Evolutionary conservation across 306 rosid species (phyloP).

Genomic region (Calophaca sinica): DNA sequence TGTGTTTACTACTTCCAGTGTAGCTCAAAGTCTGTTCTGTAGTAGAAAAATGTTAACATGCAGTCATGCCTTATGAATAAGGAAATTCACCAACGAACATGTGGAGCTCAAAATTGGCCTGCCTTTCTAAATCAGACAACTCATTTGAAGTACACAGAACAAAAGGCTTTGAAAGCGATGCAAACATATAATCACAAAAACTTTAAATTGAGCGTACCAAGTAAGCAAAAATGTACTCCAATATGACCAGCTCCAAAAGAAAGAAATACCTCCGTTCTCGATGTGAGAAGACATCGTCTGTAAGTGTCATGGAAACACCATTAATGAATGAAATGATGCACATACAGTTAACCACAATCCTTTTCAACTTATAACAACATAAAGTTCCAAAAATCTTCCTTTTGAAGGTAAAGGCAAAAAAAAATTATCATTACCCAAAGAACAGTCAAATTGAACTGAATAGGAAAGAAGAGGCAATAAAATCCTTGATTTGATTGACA

Average conservation of each 20-base stretch:
- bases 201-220: slow-evolving; percentile 61
- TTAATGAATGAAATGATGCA: slow-evolving; percentile 28
- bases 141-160: slow-evolving; percentile 2
- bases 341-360: slow-evolving; percentile 16
- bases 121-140: slow-evolving; percentile 13
- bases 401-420: background rate
- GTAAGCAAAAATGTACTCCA: slow-evolving; percentile 98
- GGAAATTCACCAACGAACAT: slow-evolving; percentile 26
- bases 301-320: slow-evolving; percentile 36
- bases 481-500: slow-evolving; percentile 8
- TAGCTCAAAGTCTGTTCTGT: slow-evolving; percentile 14
- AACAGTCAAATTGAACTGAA: slow-evolving; percentile 4
- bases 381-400: slow-evolving; percentile 8
- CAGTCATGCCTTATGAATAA: slow-evolving; percentile 2
- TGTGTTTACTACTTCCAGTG: background rate
- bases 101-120: background rate
- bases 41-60: slow-evolving; percentile 2
- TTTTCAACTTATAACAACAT: slow-evolving; percentile 14
- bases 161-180: slow-evolving; percentile 30
- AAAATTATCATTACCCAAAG: slow-evolving; percentile 11
- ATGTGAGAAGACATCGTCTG: slow-evolving; percentile 69
- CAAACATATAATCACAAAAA: slow-evolving; percentile 40
- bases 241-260: slow-evolving; percentile 98
- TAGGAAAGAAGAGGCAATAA: background rate
- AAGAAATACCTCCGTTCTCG: slow-evolving; percentile 81